phyloP scores from a whole-genome alignment of 225 moss, liverwort and hornwort species.

The Polytrichum commune region DNA sequence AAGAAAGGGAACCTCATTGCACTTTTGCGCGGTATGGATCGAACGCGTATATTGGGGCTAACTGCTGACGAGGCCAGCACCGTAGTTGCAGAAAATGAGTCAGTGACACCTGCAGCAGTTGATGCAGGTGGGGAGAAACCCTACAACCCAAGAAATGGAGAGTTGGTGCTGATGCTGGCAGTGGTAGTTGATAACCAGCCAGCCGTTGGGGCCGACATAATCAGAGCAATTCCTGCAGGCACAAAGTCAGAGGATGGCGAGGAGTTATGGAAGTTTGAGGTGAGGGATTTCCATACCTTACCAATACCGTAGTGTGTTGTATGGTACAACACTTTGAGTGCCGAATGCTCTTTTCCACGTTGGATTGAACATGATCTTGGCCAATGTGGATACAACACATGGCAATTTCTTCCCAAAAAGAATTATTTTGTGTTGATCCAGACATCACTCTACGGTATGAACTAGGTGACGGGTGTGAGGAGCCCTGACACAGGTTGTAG shows the following conservation, averaged over 20 bases:
- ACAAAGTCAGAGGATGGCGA: slow-evolving; percentile 23
- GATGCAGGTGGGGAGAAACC: slow-evolving; percentile 83
- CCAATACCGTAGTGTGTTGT: slow-evolving; percentile 5
- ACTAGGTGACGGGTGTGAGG: too few relatives aligned
- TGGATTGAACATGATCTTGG: too few relatives aligned
- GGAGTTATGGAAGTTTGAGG: slow-evolving; percentile 46
- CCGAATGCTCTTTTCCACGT: too few relatives aligned
- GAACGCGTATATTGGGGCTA: slow-evolving; percentile 69
- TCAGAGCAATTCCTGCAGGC: slow-evolving; percentile 43
- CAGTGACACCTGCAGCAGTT: slow-evolving; percentile 16
- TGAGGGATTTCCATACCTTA: slow-evolving; percentile 39
- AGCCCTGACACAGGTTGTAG: too few relatives aligned
- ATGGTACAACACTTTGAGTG: too few relatives aligned
- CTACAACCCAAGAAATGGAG: slow-evolving; percentile 65
- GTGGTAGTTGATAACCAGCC: slow-evolving; percentile 71
- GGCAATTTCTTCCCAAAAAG: too few relatives aligned
- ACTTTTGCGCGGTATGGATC: slow-evolving; percentile 76
- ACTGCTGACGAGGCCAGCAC: slow-evolving; percentile 41
- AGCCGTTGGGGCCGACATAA: slow-evolving; percentile 84
- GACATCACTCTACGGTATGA: too few relatives aligned
- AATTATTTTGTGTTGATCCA: too few relatives aligned
- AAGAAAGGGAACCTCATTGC: slow-evolving; percentile 44
- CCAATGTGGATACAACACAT: too few relatives aligned
- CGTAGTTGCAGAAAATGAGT: slow-evolving; percentile 16
- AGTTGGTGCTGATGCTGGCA: slow-evolving; percentile 71